Conservation (phyloP, 2,329 filamentous ascomycete species). For the Immersiporthe knoxdaviesiana region DNA sequence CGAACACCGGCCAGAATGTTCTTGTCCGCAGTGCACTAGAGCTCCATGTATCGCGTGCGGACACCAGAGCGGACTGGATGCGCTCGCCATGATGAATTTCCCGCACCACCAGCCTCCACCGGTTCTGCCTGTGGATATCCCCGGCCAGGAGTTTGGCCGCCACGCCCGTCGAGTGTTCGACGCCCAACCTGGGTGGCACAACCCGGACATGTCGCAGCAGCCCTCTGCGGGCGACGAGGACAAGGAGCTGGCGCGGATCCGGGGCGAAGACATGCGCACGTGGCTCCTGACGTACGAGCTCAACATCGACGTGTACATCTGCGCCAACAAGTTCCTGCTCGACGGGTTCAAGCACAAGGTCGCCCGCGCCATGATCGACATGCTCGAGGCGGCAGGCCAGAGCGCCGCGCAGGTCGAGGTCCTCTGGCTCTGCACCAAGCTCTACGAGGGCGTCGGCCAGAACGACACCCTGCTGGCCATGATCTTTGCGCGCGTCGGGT, state of each 20-base stretch:
- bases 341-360: conserved; percentile 49
- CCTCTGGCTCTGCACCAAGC: conserved; percentile 46
- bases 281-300: conserved; percentile 53
- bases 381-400: conserved; percentile 48
- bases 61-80: conserved; percentile 35
- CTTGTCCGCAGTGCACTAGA: conserved; percentile 48
- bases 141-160: conserved; percentile 12
- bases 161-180: conserved; percentile 25
- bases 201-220: conserved; percentile 28
- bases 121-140: conserved; percentile 24
- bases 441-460: conserved; percentile 48
- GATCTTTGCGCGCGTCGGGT: conserved; percentile 53
- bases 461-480: conserved; percentile 50
- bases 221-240: conserved; percentile 25
- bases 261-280: conserved; percentile 49
- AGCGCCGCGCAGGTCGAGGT: conserved; percentile 49
- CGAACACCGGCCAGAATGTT: conserved; percentile 48
- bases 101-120: conserved; percentile 33
- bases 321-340: conserved; percentile 52
- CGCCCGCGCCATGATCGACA: conserved; percentile 48
- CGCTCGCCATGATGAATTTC: conserved; percentile 22
- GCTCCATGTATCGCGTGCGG: conserved; percentile 47
- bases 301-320: conserved; percentile 53
- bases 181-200: conserved; percentile 24
- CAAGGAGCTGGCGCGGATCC: conserved; percentile 41